A percentile compares a stretch with the other conserved stretches of the same genome.
phyloP scores from a whole-genome alignment of 345 rosid genomes.

The Triadica sebifera region DNA sequence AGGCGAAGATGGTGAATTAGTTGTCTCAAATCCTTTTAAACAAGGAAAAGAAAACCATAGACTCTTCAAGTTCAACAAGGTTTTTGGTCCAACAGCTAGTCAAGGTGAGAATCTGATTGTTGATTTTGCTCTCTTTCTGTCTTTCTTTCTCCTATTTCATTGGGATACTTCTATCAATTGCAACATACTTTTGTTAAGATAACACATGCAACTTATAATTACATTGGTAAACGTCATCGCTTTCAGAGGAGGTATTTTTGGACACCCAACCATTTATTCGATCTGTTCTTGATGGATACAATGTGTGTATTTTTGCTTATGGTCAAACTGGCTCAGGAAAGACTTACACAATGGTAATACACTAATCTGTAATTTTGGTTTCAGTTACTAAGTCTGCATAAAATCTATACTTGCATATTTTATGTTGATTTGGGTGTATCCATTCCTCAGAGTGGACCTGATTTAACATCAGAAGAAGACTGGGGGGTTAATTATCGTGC shows the following conservation, averaged over 20 bases:
- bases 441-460: conserved; percentile 78
- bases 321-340: conserved; percentile 99
- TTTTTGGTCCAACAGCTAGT: conserved; percentile 70
- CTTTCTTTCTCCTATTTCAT: not conserved
- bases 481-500: conserved; percentile 99
- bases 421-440: conserved; percentile 1
- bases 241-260: conserved; percentile 83
- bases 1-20: conserved; percentile 90
- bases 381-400: conserved; percentile 12
- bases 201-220: conserved; percentile 2
- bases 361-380: conserved; percentile 12
- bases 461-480: conserved; percentile 62
- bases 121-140: not conserved
- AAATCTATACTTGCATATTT: conserved; percentile 6
- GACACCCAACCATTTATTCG: conserved; percentile 92
- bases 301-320: conserved; percentile 97
- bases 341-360: conserved; percentile 89
- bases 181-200: conserved; percentile 2
- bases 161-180: not conserved
- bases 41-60: conserved; percentile 78
- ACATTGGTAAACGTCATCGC: not conserved
- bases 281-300: conserved; percentile 93
- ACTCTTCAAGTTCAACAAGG: conserved; percentile 88
- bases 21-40: conserved; percentile 77
- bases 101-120: conserved; percentile 46